A percentile compares a stretch with the other conserved stretches of the same genome.
Evolutionary conservation across 371 early-diverging fungal species (phyloP).

Genomic region (Fennellomyces sp.): DNA sequence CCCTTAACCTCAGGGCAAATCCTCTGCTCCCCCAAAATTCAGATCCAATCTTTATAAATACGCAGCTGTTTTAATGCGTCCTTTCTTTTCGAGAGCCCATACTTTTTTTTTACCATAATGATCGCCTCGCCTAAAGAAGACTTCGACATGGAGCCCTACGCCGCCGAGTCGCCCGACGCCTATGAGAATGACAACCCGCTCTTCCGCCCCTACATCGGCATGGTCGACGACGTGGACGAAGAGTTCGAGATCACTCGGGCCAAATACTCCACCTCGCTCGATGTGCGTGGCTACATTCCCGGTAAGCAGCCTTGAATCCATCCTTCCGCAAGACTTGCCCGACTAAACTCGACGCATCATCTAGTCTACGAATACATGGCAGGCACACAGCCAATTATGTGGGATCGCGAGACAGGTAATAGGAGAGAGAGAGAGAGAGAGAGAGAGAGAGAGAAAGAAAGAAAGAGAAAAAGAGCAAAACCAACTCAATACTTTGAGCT

Average conservation of each 20-base stretch:
- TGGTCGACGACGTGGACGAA: slow-evolving; percentile 1
- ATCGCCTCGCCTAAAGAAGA: neutral
- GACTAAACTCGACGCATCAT: too few relatives aligned
- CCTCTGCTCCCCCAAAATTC: neutral
- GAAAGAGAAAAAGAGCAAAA: neutral
- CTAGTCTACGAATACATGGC: slow-evolving; percentile 68
- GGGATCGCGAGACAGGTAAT: slow-evolving; percentile 72
- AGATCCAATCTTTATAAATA: slow-evolving; percentile 4
- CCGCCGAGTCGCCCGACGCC: neutral
- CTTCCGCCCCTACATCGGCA: slow-evolving; percentile 5
- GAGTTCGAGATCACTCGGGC: slow-evolving; percentile 9
- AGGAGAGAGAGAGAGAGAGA: neutral
- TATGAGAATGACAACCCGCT: slow-evolving; percentile 9
- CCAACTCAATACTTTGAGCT: neutral
- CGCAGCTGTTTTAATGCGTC: neutral
- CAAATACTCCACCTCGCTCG: slow-evolving; percentile 68
- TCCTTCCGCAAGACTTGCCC: too few relatives aligned
- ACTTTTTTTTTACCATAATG: slow-evolving; percentile 6
- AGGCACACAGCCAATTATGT: slow-evolving; percentile 68
- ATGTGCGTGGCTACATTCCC: slow-evolving; percentile 70
- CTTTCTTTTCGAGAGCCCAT: neutral
- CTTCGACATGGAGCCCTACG: neutral
- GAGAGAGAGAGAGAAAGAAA: neutral
- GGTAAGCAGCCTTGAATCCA: slow-evolving; percentile 36
- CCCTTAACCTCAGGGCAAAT: slow-evolving; percentile 7